Base-by-base conservation (phyloP, 768 basidiomycete genomes). In the Mycena epipterygia region DNA sequence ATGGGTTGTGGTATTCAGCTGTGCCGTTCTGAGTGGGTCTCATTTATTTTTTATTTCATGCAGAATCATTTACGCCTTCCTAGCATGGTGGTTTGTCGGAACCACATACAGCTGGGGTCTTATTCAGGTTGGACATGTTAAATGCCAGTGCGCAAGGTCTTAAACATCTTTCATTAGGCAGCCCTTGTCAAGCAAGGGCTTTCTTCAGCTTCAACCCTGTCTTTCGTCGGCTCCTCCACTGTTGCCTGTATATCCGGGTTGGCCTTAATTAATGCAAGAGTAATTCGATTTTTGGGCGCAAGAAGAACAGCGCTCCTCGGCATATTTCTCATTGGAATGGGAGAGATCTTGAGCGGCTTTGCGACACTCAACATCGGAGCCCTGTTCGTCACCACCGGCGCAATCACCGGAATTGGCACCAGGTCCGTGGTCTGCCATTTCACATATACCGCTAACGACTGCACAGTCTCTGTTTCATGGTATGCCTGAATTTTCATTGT, bases 141-240 rank as follows among this genome's bases (percentile, higher is more conserved):
- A 8, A 29, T 6, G 8, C 17, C n/a, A n/a, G 23, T 2, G 19
- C 52, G n/a, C n/a, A n/a, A n/a, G n/a, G n/a, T n/a, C 44, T 48
- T 27, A 35, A 2, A 32, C n/a, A 32, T 32, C 5, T 2, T 33
- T 13, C 19, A 14, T n/a, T 7, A 81, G 75, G 78, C 77, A 2
- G 71, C 67, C 5, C 74, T 81, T 5, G 79, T 79, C 39, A 71
- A 76, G 11, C 52, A 74, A 53, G 76, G 76, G n/a, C 68, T 78
- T 52, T 77, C 74, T 0, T 67, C 66, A 23, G 74, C 73, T 32
- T 78, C 76, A 16, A 76, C 76, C 0, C 73, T 80, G 9, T 76
- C 80, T 7, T 81, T 81, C 59, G 77, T 82, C 8, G 82, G 81
- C 29, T 81, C 82, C 19, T 59, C 78, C 5, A 75, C 77, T 0